These are phyloP conservation scores for Cercis canadensis DNA, from an alignment of 306 rosid species.

Conservation along the genomic window DNA sequence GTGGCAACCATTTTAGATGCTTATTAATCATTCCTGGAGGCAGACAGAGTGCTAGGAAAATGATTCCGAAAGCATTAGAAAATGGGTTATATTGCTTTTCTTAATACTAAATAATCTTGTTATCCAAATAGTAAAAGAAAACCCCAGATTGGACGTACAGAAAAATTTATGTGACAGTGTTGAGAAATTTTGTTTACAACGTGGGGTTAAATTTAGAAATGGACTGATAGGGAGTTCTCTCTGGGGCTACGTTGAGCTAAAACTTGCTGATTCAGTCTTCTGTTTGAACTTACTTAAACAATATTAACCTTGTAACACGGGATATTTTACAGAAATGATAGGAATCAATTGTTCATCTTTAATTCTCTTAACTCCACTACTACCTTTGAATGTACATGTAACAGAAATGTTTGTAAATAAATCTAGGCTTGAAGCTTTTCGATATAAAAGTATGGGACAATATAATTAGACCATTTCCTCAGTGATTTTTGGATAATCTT, in stretches of 20 bases:
- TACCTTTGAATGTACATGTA: no score
- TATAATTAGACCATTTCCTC: constrained; percentile 1
- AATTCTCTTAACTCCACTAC: neutral
- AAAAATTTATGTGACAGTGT: neutral
- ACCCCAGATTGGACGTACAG: neutral
- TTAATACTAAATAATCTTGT: no score
- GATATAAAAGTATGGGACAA: constrained; percentile 7
- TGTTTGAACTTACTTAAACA: neutral
- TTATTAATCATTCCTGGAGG: neutral
- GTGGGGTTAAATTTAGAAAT: no score
- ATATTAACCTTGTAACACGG: neutral
- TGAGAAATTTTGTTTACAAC: neutral
- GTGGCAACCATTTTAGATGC: neutral
- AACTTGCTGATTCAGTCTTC: neutral
- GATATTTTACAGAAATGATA: neutral
- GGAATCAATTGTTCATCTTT: neutral
- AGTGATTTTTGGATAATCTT: neutral
- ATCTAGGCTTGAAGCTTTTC: neutral
- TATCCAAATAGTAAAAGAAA: no score
- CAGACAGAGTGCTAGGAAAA: neutral
- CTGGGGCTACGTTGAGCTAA: neutral
- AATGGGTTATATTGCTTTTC: no score
- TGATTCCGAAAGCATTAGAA: constrained; percentile 4
- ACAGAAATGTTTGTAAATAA: neutral
- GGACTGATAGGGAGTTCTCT: constrained; percentile 1